Percentiles rank a stretch among this genome's conserved stretches.
phyloP scores from a whole-genome alignment of 2,329 filamentous ascomycete genomes.

The Penicillium verrucosum region DNA sequence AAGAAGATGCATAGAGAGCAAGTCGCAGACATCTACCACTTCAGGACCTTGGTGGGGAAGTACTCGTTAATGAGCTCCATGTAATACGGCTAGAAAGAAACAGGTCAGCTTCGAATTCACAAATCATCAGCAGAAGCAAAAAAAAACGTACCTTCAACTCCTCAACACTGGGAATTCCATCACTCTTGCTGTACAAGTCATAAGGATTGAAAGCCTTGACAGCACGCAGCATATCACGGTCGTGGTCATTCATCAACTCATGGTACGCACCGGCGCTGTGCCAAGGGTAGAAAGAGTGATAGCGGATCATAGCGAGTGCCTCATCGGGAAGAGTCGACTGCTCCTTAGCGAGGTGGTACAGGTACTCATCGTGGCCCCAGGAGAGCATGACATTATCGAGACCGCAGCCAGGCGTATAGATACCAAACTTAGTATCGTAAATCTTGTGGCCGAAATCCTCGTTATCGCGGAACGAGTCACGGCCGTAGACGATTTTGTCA shows the following conservation, averaged over 20 bases:
- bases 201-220: conserved; percentile 89
- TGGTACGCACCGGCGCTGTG: conserved; percentile 76
- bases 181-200: conserved; percentile 88
- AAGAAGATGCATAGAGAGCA: conserved; percentile 1
- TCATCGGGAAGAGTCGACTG: conserved; percentile 76
- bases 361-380: conserved; percentile 63
- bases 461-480: conserved; percentile 69
- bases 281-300: conserved; percentile 93
- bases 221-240: conserved; percentile 73
- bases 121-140: too few relatives aligned
- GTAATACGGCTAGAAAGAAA: conserved; percentile 59
- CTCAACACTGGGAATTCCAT: conserved; percentile 71
- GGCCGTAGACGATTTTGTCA: conserved; percentile 73
- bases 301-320: conserved; percentile 87
- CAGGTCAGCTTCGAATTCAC: background rate
- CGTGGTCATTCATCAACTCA: conserved; percentile 80
- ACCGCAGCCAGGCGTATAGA: conserved; percentile 75
- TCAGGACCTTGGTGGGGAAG: conserved; percentile 65
- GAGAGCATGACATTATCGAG: conserved; percentile 84
- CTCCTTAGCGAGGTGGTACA: conserved; percentile 78
- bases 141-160: conserved; percentile 57
- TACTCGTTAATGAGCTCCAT: conserved; percentile 71
- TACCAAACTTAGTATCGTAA: conserved; percentile 73
- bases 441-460: conserved; percentile 68
- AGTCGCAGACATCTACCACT: conserved; percentile 54